Base-by-base conservation (phyloP, 2,329 filamentous ascomycete genomes). In the Gaeumannomyces sp. region DNA sequence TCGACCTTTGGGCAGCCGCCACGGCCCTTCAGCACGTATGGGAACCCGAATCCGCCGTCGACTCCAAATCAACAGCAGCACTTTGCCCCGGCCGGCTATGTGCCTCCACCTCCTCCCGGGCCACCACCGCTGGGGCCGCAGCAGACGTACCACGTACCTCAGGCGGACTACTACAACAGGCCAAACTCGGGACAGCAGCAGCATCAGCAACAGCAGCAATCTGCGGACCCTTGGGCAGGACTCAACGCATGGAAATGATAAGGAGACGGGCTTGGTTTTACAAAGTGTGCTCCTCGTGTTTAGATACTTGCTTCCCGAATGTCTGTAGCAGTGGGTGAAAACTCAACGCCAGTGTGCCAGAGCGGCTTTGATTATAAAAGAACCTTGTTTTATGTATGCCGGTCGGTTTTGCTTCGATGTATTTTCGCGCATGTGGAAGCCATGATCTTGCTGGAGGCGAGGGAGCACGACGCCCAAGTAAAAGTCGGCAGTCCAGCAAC, bases 61-160 rank as follows among this genome's bases (percentile, higher is more conserved):
- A 72, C 77, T 64, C 77, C 69, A 73, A 76, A 69, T 69, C 77
- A 74, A 67, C 74, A 72, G 70, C 79, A 76, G 61, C 75, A 75
- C 29, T 83, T 81, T 64, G 79, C 84, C 35, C 83, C 85, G 13
- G 78, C 79, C 0, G 85, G 85, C 4, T 87, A 87, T 67, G 83
- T 89, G 53, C 86, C 85, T 3, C 85, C 86, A 8, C 86, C 86
- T 1, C 85, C 86, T 1, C 86, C 86, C 0, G 85, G 85, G 0
- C 85, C 85, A 4, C 85, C 85, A 10, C 85, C 85, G 1, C 71
- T 88, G 69, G 85, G 85, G 4, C 84, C 84, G 38, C 85, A 88
- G 72, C 85, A 88, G 73, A 88, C 84, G 13, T 82, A 85, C 33
- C 83, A 86, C 68, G 84, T 86, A 68, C 71, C 70, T 22, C 62